Percentiles rank a stretch among this genome's conserved stretches.
phyloP scores from a whole-genome alignment of 225 moss, liverwort and hornwort genomes.

The Physcomitrellopsis africana region DNA sequence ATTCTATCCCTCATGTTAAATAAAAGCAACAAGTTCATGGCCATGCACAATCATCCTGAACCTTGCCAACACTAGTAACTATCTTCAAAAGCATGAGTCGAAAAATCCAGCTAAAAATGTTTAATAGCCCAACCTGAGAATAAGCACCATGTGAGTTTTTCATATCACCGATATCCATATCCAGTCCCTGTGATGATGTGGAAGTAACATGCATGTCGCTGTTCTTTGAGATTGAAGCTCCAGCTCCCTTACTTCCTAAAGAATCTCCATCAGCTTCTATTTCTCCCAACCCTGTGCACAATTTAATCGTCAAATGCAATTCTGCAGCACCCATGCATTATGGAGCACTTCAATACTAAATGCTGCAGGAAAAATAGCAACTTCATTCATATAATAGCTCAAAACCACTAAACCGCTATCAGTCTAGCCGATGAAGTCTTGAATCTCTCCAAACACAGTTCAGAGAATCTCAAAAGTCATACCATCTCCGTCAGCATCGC shows the following conservation, averaged over 20 bases:
- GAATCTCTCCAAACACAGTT: neutral
- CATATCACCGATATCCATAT: slow-evolving; percentile 57
- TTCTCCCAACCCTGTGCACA: slow-evolving; percentile 66
- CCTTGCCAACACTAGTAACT: neutral
- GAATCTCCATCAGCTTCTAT: slow-evolving; percentile 95
- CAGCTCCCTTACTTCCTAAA: slow-evolving; percentile 69
- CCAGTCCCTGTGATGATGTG: slow-evolving; percentile 55
- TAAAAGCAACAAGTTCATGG: neutral
- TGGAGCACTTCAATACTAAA: neutral
- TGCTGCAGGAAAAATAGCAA: neutral
- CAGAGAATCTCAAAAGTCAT: neutral
- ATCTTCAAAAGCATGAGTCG: neutral
- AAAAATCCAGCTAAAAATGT: slow-evolving; percentile 13
- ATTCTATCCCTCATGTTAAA: too few species aligned
- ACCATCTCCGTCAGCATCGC: slow-evolving; percentile 75
- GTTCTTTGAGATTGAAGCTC: slow-evolving; percentile 47
- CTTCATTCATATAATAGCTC: neutral
- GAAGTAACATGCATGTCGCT: slow-evolving; percentile 35
- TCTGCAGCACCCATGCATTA: neutral
- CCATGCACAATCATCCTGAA: slow-evolving; percentile 4
- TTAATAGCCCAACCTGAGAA: slow-evolving; percentile 37
- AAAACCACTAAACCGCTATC: neutral
- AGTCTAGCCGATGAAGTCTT: slow-evolving; percentile 9
- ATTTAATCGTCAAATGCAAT: slow-evolving; percentile 28
- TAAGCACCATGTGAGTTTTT: slow-evolving; percentile 47